Evolutionary conservation across 768 basidiomycete genomes (phyloP).

Genomic region (Phanerodontia chrysosporium): DNA sequence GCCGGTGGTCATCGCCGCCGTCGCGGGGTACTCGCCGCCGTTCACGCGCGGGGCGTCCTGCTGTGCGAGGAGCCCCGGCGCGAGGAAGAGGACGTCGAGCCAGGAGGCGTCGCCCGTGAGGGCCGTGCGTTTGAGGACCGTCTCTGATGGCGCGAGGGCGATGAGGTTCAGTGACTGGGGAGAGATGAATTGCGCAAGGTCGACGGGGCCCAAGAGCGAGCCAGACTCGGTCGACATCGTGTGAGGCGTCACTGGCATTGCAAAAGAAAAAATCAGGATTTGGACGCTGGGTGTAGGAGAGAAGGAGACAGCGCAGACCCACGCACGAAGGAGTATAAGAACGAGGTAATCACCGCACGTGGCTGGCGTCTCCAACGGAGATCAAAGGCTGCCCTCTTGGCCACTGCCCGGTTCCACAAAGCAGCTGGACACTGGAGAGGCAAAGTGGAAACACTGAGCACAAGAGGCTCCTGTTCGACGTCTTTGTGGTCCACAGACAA

Average conservation of each 20-base stretch:
- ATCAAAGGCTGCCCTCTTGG: too few relatives aligned
- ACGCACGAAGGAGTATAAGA: background rate
- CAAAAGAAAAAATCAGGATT: too few relatives aligned
- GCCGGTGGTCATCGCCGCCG: conserved; percentile 10
- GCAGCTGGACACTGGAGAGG: too few relatives aligned
- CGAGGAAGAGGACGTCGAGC: conserved; percentile 11
- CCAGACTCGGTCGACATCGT: background rate
- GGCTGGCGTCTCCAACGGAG: too few relatives aligned
- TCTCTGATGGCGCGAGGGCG: conserved; percentile 7
- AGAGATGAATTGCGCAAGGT: background rate
- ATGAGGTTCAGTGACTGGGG: conserved; percentile 8
- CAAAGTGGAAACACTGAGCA: too few relatives aligned
- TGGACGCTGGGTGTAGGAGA: too few relatives aligned
- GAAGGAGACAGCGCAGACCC: too few relatives aligned
- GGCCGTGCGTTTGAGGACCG: conserved; percentile 6
- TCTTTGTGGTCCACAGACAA: too few relatives aligned
- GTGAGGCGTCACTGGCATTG: background rate
- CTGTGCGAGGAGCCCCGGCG: conserved; percentile 9
- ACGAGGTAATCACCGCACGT: too few relatives aligned
- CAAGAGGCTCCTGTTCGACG: too few relatives aligned
- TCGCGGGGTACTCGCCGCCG: conserved; percentile 6
- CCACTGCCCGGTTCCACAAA: too few relatives aligned
- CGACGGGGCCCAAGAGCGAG: background rate
- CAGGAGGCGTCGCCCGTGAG: conserved; percentile 7
- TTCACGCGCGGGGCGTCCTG: conserved; percentile 7